Percentiles rank a stretch among this genome's conserved stretches.
Conservation (phyloP, 345 rosid genomes). For the Eucalyptus lansdowneana region DNA sequence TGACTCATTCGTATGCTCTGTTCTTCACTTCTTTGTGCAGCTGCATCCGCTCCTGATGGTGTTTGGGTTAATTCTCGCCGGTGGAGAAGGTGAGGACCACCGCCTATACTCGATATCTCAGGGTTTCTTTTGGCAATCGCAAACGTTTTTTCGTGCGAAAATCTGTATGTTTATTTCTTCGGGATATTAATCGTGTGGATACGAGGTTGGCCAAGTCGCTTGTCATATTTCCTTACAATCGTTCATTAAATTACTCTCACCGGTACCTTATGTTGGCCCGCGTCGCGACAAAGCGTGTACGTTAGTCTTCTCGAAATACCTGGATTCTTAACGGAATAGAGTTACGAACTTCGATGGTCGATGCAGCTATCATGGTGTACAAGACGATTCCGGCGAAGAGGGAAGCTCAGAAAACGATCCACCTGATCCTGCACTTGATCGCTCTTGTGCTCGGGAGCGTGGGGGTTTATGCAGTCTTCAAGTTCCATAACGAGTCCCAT, state of each 20-base stretch:
- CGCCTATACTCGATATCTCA: background rate
- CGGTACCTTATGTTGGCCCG: too few species aligned
- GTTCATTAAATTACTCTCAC: background rate
- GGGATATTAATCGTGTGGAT: background rate
- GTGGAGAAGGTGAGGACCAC: slow-evolving; percentile 32
- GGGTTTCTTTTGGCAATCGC: background rate
- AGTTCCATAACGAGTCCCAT: slow-evolving; percentile 13
- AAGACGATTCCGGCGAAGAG: slow-evolving; percentile 24
- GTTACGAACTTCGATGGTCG: background rate
- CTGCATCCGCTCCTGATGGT: slow-evolving; percentile 41
- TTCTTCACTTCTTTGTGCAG: slow-evolving; percentile 2
- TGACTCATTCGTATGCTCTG: background rate
- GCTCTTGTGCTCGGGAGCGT: slow-evolving; percentile 22
- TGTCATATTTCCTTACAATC: background rate
- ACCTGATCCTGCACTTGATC: slow-evolving; percentile 14
- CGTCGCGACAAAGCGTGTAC: background rate
- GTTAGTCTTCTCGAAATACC: background rate
- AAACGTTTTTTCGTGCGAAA: background rate
- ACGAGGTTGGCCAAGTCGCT: background rate
- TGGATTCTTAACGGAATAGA: background rate
- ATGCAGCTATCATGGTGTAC: slow-evolving; percentile 40
- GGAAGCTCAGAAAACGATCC: slow-evolving; percentile 13
- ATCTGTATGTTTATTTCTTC: background rate
- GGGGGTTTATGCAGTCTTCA: slow-evolving; percentile 29
- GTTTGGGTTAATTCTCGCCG: slow-evolving; percentile 34